Evolutionary conservation across 2,329 filamentous ascomycete species (phyloP), one percentile per base, ranked within the genome.

Genomic region (Fusarium armeniacum): DNA sequence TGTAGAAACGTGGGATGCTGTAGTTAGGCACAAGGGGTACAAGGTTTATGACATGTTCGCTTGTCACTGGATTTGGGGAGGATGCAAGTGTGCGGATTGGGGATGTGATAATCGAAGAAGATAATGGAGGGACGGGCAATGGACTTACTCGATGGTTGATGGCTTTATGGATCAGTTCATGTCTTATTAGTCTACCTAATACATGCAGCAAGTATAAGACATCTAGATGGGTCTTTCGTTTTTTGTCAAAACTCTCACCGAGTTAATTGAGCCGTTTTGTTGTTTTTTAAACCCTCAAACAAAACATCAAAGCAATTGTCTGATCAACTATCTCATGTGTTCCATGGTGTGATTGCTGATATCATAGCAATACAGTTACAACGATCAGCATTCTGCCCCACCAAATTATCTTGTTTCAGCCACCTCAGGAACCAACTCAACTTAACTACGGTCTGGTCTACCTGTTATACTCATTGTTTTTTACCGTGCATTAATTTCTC

Each of bases 21-120:
- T 65, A 62, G 62, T 65, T 65, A n/a, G 58, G 59, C 50, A 46
- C 57, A 65, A 62, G 60, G 49, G 46, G 26, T 10, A 60, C 45
- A 45, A 41, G 60, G 60, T 30, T 59, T 67, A 73, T 76, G 75
- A 76, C 75, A 76, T 76, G 75, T 76, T 76, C 73, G 62, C 65
- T 69, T 62, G 67, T 69, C 71, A 75, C 75, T 76, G 73, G 75
- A 63, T 56, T 70, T 56, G 64, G 47, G 28, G 56, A 43, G 51
- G 59, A 65, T 71, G 65, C 74, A 69, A 56, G 60, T 56, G 50
- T 56, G 57, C 44, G 56, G 36, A 65, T 65, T 60, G 41, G 57
- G 67, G 58, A 62, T 61, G 33, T 65, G 67, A 68, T 72, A 51
- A 62, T 28, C 30, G n/a, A 46, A 52, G 35, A 40, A 26, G 32